A percentile compares a stretch with the other conserved stretches of the same genome.
Conservation (phyloP, 1,284 basidiomycete species). For the Cutaneotrichosporon cutaneum region DNA sequence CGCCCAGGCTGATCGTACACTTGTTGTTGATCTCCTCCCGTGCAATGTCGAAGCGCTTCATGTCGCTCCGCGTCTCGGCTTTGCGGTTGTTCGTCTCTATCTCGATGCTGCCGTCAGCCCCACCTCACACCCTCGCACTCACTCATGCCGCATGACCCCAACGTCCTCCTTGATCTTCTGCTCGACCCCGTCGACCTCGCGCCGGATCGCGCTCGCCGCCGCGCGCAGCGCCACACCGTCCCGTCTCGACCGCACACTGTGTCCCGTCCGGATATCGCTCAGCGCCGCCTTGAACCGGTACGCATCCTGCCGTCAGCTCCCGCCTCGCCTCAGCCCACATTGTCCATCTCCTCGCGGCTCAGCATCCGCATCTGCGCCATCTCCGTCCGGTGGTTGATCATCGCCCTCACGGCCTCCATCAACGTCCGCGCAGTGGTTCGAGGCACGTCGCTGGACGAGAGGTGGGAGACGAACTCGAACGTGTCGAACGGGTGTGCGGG, state of each 20-base stretch:
- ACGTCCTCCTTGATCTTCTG: slow-evolving; percentile 95
- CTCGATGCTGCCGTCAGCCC: slow-evolving; percentile 61
- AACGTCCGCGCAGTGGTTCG: slow-evolving; percentile 64
- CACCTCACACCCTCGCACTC: neutral
- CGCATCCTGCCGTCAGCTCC: slow-evolving; percentile 67
- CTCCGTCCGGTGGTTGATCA: slow-evolving; percentile 75
- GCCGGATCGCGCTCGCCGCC: slow-evolving; percentile 70
- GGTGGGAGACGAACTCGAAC: slow-evolving; percentile 48
- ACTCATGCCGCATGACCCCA: slow-evolving; percentile 65
- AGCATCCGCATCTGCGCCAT: slow-evolving; percentile 71
- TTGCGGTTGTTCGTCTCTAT: slow-evolving; percentile 95
- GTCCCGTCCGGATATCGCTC: slow-evolving; percentile 84
- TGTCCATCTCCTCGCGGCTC: slow-evolving; percentile 82
- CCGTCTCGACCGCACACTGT: slow-evolving; percentile 77
- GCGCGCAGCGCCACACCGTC: slow-evolving; percentile 78
- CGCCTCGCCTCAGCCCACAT: slow-evolving; percentile 61
- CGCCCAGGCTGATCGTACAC: slow-evolving; percentile 76
- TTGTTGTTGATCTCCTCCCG: slow-evolving; percentile 91
- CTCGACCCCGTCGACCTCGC: slow-evolving; percentile 83
- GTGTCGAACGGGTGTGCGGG: slow-evolving; percentile 51
- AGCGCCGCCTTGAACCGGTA: slow-evolving; percentile 94
- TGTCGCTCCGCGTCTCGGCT: slow-evolving; percentile 83
- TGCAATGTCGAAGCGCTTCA: slow-evolving; percentile 80
- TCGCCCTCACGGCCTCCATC: slow-evolving; percentile 80
- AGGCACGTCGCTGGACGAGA: slow-evolving; percentile 41